Evolutionary conservation across 768 basidiomycete species (phyloP).

Genomic region (Lactifluus pinguis): DNA sequence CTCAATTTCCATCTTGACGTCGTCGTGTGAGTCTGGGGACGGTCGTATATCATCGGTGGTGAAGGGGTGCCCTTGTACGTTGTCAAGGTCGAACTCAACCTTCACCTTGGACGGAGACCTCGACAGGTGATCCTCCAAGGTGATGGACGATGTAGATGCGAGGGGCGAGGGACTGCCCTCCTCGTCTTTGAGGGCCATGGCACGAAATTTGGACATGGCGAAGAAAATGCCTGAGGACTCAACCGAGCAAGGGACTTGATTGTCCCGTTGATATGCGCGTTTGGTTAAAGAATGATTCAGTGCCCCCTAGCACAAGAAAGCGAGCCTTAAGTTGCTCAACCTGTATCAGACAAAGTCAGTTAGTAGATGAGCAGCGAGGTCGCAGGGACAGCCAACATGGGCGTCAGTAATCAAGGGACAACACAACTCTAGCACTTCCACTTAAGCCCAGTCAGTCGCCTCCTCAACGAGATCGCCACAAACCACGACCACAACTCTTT

Average conservation of each 20-base stretch:
- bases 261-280: not conserved
- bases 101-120: conserved; percentile 6
- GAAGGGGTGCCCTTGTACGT: conserved; percentile 14
- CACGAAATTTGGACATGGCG: conserved; percentile 15
- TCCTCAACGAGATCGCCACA: not conserved
- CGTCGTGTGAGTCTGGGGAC: conserved; percentile 24
- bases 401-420: not conserved
- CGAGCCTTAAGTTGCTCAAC: conserved; percentile 12
- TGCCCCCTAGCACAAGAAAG: not conserved
- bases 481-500: not conserved
- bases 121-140: conserved; percentile 10
- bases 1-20: conserved; percentile 25
- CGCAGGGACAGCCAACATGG: conserved; percentile 8
- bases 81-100: conserved; percentile 5
- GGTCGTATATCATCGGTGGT: conserved; percentile 18
- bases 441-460: not conserved
- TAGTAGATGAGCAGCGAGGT: conserved; percentile 9
- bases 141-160: conserved; percentile 15
- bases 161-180: conserved; percentile 1
- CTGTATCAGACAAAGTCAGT: conserved; percentile 12
- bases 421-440: not conserved
- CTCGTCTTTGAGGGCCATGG: conserved; percentile 15
- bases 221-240: not conserved
- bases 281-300: not conserved
- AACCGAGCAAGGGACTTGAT: conserved; percentile 7